Conservation (phyloP, 2,329 filamentous ascomycete genomes). For the Grosmannia clavigera region DNA sequence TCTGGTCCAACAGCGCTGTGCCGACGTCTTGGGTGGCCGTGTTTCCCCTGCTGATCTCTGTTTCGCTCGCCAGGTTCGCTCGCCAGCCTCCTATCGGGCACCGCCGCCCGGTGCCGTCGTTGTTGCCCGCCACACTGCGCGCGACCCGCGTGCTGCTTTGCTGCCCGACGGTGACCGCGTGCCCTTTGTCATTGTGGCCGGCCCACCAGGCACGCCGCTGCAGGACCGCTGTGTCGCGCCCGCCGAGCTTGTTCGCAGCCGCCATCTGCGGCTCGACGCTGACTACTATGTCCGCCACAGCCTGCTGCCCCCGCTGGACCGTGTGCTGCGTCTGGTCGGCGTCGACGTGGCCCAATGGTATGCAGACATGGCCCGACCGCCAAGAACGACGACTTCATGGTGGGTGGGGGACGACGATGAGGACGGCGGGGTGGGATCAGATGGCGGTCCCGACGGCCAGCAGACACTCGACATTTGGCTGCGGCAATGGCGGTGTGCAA, state of each 20-base stretch:
- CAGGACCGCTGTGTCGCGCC: slow-evolving; percentile 85
- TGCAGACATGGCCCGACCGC: slow-evolving; percentile 78
- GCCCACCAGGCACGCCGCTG: slow-evolving; percentile 72
- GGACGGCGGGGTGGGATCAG: slow-evolving; percentile 34
- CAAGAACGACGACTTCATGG: not conserved
- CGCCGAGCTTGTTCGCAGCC: slow-evolving; percentile 57
- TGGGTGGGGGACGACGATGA: not conserved
- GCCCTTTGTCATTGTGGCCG: slow-evolving; percentile 85
- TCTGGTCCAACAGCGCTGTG: slow-evolving; percentile 60
- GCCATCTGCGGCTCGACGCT: slow-evolving; percentile 71
- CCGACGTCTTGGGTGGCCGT: slow-evolving; percentile 80
- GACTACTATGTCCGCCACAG: slow-evolving; percentile 98
- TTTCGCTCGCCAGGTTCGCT: slow-evolving; percentile 72
- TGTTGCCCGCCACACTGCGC: slow-evolving; percentile 72
- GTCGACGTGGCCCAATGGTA: slow-evolving; percentile 88
- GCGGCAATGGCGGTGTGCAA: slow-evolving; percentile 63
- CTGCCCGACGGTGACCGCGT: slow-evolving; percentile 94
- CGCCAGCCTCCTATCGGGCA: slow-evolving; percentile 72
- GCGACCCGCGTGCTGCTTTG: slow-evolving; percentile 75
- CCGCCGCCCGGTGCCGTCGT: slow-evolving; percentile 82
- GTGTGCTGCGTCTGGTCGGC: slow-evolving; percentile 86
- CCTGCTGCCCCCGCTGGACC: slow-evolving; percentile 83
- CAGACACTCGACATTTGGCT: slow-evolving; percentile 93
- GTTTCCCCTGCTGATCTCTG: slow-evolving; percentile 93
- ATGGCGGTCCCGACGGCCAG: slow-evolving; percentile 21